Percentiles rank a stretch among this genome's conserved stretches.
phyloP scores from a whole-genome alignment of 805 yeast species.

The Zygosaccharomyces bailii region DNA sequence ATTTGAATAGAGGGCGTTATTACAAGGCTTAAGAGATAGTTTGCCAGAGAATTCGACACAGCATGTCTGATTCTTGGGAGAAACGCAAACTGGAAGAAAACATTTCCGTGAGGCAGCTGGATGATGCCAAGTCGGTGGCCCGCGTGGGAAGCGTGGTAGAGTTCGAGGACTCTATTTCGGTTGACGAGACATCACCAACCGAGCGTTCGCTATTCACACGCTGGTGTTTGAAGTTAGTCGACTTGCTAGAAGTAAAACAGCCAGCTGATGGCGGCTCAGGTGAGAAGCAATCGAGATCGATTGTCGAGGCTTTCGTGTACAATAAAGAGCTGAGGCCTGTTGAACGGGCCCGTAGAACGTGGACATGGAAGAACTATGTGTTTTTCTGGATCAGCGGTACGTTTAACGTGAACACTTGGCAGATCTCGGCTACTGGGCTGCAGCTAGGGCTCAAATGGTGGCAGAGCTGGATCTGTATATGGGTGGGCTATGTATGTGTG shows the following conservation, averaged over 20 bases:
- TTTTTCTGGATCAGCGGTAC: conserved; percentile 88
- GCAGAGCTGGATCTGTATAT: conserved; percentile 86
- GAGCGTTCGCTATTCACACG: not conserved
- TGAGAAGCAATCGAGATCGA: conserved; percentile 9
- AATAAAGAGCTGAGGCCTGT: conserved; percentile 81
- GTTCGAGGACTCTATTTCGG: not conserved
- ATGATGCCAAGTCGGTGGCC: not conserved
- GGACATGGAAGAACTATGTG: conserved; percentile 82
- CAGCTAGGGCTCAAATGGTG: conserved; percentile 82
- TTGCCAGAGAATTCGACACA: not conserved
- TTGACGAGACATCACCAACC: not conserved
- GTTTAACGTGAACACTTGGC: conserved; percentile 88
- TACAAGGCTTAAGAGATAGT: no score
- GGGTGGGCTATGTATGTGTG: conserved; percentile 77
- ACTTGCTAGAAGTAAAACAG: not conserved
- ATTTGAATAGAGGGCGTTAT: no score
- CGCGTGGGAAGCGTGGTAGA: not conserved
- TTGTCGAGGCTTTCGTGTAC: conserved; percentile 47
- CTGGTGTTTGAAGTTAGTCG: not conserved
- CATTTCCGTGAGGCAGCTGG: not conserved
- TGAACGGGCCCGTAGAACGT: conserved; percentile 64
- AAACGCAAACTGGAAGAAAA: not conserved
- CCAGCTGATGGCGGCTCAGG: conserved; percentile 4
- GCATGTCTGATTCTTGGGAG: not conserved
- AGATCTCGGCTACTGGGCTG: conserved; percentile 85